Conservation (phyloP, 371 early-diverging fungal species). For the Aphelidium insulamus region DNA sequence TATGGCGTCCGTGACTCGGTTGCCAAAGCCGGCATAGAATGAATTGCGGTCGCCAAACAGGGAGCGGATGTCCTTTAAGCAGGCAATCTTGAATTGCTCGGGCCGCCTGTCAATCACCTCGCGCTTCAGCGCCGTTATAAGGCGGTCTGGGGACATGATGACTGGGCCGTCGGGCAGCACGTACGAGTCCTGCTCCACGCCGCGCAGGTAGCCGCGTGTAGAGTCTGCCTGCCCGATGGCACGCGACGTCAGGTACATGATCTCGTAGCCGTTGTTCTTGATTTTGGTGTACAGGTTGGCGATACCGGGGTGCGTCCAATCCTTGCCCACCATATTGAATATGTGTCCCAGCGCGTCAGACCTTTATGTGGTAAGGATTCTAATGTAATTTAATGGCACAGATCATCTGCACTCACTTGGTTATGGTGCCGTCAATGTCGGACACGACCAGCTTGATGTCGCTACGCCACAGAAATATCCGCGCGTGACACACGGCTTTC, state of each 20-base stretch:
- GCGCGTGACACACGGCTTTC: conserved; percentile 49
- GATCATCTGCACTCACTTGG: too few relatives aligned
- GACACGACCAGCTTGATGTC: conserved; percentile 82
- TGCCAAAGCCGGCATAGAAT: conserved; percentile 98
- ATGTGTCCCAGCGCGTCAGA: conserved; percentile 94
- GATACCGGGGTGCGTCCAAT: conserved; percentile 96
- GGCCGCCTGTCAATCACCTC: conserved; percentile 91
- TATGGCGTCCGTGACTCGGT: conserved; percentile 75
- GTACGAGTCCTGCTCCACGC: conserved; percentile 67
- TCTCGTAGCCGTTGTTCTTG: conserved; percentile 80
- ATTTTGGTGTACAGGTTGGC: conserved; percentile 92
- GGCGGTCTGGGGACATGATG: conserved; percentile 88
- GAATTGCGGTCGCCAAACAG: conserved; percentile 62
- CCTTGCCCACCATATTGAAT: conserved; percentile 92
- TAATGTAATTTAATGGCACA: neutral
- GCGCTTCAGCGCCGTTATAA: conserved; percentile 77
- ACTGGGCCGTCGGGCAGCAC: conserved; percentile 93
- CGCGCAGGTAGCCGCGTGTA: conserved; percentile 78
- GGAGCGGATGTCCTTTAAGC: conserved; percentile 69
- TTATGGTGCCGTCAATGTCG: conserved; percentile 99
- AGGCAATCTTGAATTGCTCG: conserved; percentile 95
- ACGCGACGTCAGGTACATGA: conserved; percentile 87
- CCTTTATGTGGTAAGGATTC: conserved; percentile 3
- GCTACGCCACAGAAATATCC: conserved; percentile 73
- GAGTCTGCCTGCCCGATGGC: conserved; percentile 90